Evolutionary conservation across 306 rosid genomes (phyloP).

Genomic region (Hippophae gyantsensis): DNA sequence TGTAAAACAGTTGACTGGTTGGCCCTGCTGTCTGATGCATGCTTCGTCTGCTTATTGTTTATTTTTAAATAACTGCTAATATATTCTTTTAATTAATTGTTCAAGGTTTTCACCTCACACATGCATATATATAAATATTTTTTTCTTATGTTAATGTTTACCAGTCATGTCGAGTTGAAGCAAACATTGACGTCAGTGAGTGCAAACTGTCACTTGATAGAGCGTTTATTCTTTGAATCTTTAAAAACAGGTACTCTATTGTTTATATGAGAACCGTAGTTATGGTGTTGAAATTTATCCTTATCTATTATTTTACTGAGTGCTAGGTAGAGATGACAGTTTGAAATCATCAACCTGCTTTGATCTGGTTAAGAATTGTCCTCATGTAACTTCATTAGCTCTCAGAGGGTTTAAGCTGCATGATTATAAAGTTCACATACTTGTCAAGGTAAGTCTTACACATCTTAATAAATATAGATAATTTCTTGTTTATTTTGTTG

Average conservation of each 20-base stretch:
- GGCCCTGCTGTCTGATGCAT: no score
- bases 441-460: constrained; percentile 51
- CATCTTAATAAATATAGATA: constrained; percentile 6
- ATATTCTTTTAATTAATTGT: no score
- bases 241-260: constrained; percentile 54
- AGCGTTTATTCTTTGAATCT: constrained; percentile 73
- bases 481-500: neutral
- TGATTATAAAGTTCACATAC: constrained; percentile 65
- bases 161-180: constrained; percentile 79
- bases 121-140: no score
- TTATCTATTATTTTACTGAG: constrained; percentile 25
- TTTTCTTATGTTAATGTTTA: constrained; percentile 6
- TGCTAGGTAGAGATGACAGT: constrained; percentile 85
- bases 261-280: constrained; percentile 16
- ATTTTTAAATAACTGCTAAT: no score
- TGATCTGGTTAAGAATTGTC: constrained; percentile 55
- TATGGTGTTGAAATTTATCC: constrained; percentile 13
- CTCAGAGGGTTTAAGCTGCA: constrained; percentile 85
- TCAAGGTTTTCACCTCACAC: no score
- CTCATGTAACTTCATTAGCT: constrained; percentile 63
- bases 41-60: no score
- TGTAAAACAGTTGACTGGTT: no score
- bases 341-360: constrained; percentile 64
- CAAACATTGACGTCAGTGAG: constrained; percentile 72
- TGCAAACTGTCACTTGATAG: constrained; percentile 55